Base-by-base conservation (phyloP, 2,329 filamentous ascomycete genomes). In the Cephalotrichum gorgonifer region DNA sequence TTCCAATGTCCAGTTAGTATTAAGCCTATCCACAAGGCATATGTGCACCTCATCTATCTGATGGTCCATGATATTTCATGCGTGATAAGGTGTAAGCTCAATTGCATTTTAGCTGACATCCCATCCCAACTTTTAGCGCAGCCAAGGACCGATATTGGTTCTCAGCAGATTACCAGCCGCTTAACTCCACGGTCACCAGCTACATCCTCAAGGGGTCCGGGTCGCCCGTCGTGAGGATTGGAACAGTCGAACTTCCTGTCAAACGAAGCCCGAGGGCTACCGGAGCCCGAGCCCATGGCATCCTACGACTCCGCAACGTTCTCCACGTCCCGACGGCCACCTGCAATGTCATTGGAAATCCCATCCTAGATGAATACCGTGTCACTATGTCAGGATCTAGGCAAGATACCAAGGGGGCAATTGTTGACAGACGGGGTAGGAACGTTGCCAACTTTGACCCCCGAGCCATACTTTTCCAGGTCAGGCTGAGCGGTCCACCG, bases 131-230 rank as follows among this genome's bases (percentile, higher is more conserved):
- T 43, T 43, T 23, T 15, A 52, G 51, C 44, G 43, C 30, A 8
- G 48, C 51, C 17, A 52, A 50, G 30, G 51, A 52, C 44, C 48
- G 44, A n/a, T 52, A 39, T 7, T 52, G 51, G 51, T 52, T 52
- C 17, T 44, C 27, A 1, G 48, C 27, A n/a, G 51, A 52, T 9
- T 52, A 52, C 45, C 42, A 20, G 22, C 35, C 48, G 43, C 33
- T 52, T 41, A 43, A 23, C 33, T 48, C 48, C 42, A 15, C 27
- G 17, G 39, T 50, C 17, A 33, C 31, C 2, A 14, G 12, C 20
- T 31, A 39, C 23, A 28, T 20, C n/a, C n/a, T n/a, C 9, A 9
- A 15, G 5, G 14, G n/a, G 5, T n/a, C 23, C n/a, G 6, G 17
- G 15, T 4, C 26, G 12, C 30, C 44, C n/a, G 48, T 50, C 22